Evolutionary conservation across 2,329 filamentous ascomycete genomes (phyloP), one percentile per base, ranked within the genome.

Genomic region (Zasmidium angulare): DNA sequence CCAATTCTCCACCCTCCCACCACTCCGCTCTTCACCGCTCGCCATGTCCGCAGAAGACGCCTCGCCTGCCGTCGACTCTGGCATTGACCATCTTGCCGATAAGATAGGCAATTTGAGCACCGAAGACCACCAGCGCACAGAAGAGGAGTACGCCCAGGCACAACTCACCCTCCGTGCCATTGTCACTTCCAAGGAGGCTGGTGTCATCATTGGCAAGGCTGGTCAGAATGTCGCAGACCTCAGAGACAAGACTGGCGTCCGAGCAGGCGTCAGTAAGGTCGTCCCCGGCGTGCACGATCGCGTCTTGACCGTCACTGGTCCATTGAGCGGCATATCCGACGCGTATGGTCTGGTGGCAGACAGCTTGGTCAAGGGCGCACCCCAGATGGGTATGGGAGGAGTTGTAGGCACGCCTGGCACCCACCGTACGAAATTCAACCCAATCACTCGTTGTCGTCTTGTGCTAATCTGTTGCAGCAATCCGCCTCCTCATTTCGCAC

Each of bases 141-240:
- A 99, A 70, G 93, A 98, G 75, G 95, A 99, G 78, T 99, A 99
- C 74, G 92, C 91, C 53, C 86, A 92, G 75, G 87, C 93, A 54
- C 90, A 96, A 78, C 84, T 99, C 71, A 99, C 95, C 63, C 86
- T 99, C 65, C 90, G 95, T 75, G 95, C 95, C 69, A 97, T 99
- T 75, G 95, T 99, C 68, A 97, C 95, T 31, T 97, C 95, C 76
- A 98, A 98, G 81, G 95, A 99, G 79, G 95, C 95, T 61, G 95
- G 95, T 73, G 92, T 99, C 71, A 98, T 99, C 77, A 99, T 99
- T 77, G 95, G 95, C 77, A 99, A 99, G 81, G 92, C 89, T 59
- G 95, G 95, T 74, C 96, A 98, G 84, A 98, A 99, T 72, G 95
- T 99, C 56, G 95, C 95, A 50, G 93, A 98, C 73, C 84, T 99